Evolutionary conservation across 306 rosid genomes (phyloP).

Genomic region (Prunus padus): DNA sequence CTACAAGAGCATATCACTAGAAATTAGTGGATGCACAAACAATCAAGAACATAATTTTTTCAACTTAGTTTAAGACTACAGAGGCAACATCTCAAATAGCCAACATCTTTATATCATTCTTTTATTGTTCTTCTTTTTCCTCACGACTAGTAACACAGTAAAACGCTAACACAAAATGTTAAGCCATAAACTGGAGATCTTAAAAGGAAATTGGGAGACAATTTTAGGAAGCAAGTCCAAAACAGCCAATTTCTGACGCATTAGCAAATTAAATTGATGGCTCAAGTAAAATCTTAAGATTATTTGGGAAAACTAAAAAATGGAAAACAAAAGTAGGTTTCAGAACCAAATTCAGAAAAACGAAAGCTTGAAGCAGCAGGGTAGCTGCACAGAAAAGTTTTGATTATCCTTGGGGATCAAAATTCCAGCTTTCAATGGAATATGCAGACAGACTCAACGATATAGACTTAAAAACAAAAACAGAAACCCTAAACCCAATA

Average conservation of each 20-base stretch:
- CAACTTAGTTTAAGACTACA: background rate
- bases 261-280: background rate
- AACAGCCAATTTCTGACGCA: background rate
- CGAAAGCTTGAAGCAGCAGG: background rate
- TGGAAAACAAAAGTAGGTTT: too few relatives aligned
- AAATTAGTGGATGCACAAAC: background rate
- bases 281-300: background rate
- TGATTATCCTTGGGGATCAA: background rate
- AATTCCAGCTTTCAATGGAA: background rate
- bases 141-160: background rate
- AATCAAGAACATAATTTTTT: background rate
- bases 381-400: too few relatives aligned
- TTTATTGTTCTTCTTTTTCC: background rate
- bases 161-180: background rate
- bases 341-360: background rate
- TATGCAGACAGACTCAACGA: background rate
- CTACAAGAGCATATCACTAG: background rate
- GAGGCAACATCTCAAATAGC: background rate
- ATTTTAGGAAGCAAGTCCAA: background rate
- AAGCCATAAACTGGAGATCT: background rate
- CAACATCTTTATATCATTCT: background rate
- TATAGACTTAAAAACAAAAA: background rate
- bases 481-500: background rate
- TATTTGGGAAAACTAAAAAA: background rate
- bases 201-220: background rate